These are phyloP conservation scores for Microthyrium microscopicum DNA, from an alignment of 2,329 filamentous ascomycete species.

Conservation along the genomic window DNA sequence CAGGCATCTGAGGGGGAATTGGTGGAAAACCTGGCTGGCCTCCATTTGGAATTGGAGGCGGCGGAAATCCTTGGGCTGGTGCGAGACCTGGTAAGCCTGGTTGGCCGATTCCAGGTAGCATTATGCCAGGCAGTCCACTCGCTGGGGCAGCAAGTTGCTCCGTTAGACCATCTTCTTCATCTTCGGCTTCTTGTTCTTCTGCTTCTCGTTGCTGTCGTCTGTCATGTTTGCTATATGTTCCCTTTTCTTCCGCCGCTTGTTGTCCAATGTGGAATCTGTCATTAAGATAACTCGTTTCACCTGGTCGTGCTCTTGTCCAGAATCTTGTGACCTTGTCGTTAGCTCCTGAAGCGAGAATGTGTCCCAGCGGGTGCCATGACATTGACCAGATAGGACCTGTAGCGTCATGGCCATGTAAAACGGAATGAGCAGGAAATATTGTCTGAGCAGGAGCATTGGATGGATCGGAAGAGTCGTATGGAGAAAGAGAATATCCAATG, in stretches of 20 bases:
- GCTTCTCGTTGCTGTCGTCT: constrained; percentile 67
- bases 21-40: not conserved
- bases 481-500: constrained; percentile 53
- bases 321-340: constrained; percentile 95
- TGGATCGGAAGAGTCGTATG: constrained; percentile 73
- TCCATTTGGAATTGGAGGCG: not conserved
- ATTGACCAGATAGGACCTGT: constrained; percentile 89
- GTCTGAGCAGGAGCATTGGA: constrained; percentile 67
- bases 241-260: constrained; percentile 78
- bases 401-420: constrained; percentile 68
- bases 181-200: constrained; percentile 85
- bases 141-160: constrained; percentile 67
- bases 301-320: constrained; percentile 82
- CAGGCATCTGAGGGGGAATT: constrained; percentile 23
- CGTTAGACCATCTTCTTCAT: constrained; percentile 80
- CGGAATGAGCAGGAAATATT: constrained; percentile 78
- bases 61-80: not conserved
- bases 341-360: constrained; percentile 86
- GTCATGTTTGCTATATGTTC: constrained; percentile 77
- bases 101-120: constrained; percentile 19
- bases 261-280: constrained; percentile 95
- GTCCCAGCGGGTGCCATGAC: constrained; percentile 92
- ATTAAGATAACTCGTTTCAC: constrained; percentile 68
- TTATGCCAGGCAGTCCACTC: constrained; percentile 40
- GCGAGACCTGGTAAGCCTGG: not conserved